Evolutionary conservation across 2,329 filamentous ascomycete genomes (phyloP), one percentile per base, ranked within the genome.

Genomic region (Sclerotinia trifoliorum): DNA sequence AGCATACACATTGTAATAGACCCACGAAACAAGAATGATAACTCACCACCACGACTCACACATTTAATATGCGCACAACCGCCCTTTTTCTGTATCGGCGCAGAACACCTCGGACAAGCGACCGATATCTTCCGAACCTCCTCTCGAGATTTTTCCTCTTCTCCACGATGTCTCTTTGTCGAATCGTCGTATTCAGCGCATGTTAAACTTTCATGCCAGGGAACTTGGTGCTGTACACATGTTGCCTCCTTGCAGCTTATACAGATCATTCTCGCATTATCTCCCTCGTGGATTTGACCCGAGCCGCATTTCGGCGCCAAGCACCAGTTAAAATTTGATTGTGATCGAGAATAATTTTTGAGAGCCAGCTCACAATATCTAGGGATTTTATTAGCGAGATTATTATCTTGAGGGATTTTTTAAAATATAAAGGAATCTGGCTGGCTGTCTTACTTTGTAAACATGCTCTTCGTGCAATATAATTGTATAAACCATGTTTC

Each of bases 301-400:
- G 64, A 57, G 3, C 6, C 13, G 39, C 42, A 58, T 7, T 49
- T 29, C 13, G 39, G 11, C 13, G 19, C 52, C 13, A 66, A 15
- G 58, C 52, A 58, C 42, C n/a, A 48, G 21, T 42, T n/a, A 21
- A 66, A 60, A 15, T 60, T 15, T 24, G 64, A n/a, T 21, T 26
- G 8, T n/a, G 44, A 46, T 24, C 24, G n/a, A 11, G 42, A 15
- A 17, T 57, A 5, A 6, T 39, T n/a, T 29, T 26, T 29, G 1
- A 60, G n/a, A 11, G 44, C 54, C n/a, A 60, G 26, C 5, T 66
- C 54, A 19, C 17, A 49, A 26, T 51, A 60, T 35, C 54, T 66
- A 11, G 5, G 26, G 1, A 10, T 42, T 17, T 19, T 3, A 6
- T 56, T 5, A 21, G 26, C 4, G 19, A 32, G 29, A 32, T 32